These are phyloP conservation scores for Scheffersomyces amazonensis DNA, from an alignment of 805 yeast species.

Conservation along the genomic window DNA sequence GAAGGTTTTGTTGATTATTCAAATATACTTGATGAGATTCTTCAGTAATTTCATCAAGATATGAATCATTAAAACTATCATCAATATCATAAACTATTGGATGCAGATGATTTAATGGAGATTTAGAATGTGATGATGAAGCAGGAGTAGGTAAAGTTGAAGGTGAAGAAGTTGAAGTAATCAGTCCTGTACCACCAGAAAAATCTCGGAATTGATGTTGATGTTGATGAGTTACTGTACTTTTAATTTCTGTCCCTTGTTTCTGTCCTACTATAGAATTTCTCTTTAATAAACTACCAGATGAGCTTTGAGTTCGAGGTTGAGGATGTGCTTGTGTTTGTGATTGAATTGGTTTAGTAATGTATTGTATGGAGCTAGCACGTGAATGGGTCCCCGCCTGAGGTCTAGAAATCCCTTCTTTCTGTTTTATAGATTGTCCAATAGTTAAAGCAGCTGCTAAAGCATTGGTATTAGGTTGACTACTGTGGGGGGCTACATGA, in stretches of 20 bases:
- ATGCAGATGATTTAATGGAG: not conserved
- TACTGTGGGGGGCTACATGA: constrained; percentile 27
- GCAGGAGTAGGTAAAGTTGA: constrained; percentile 6
- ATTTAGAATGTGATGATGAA: constrained; percentile 5
- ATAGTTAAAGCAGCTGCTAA: constrained; percentile 45
- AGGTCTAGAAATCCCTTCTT: constrained; percentile 1
- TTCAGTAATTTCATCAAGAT: constrained; percentile 29
- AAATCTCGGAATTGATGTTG: constrained; percentile 7
- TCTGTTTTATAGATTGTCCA: constrained; percentile 23
- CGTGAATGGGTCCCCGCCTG: constrained; percentile 2
- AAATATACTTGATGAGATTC: constrained; percentile 17
- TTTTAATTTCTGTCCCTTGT: constrained; percentile 2
- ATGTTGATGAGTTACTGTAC: constrained; percentile 1
- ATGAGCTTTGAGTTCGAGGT: not conserved
- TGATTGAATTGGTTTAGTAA: constrained; percentile 1
- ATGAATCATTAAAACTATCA: constrained; percentile 30
- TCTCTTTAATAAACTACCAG: constrained; percentile 10
- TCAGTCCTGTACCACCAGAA: constrained; percentile 8
- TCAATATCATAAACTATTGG: constrained; percentile 19
- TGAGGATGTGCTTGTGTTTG: constrained; percentile 1
- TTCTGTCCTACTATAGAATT: constrained; percentile 8
- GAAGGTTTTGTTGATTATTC: constrained; percentile 30
- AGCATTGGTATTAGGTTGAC: constrained; percentile 37
- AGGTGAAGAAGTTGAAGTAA: constrained; percentile 2
- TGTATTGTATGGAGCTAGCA: constrained; percentile 1